A percentile compares a stretch with the other conserved stretches of the same genome.
These are phyloP conservation scores for Colletotrichum siamense DNA, from an alignment of 2,329 filamentous ascomycete species.

Conservation along the genomic window DNA sequence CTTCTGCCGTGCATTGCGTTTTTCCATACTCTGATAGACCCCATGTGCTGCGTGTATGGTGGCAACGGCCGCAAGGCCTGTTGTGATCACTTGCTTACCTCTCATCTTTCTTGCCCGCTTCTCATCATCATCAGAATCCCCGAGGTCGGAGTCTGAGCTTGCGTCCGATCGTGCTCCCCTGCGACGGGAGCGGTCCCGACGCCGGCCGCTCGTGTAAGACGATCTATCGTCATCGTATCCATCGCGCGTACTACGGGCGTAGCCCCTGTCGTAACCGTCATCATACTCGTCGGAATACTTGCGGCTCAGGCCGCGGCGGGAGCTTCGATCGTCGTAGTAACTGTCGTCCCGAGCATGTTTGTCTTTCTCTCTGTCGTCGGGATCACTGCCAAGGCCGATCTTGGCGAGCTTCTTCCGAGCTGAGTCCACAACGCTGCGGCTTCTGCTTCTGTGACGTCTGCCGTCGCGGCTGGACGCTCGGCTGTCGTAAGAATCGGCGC, in stretches of 20 bases:
- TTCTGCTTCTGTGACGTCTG: slow-evolving; percentile 51
- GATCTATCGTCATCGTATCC: slow-evolving; percentile 54
- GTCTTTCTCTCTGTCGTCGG: slow-evolving; percentile 43
- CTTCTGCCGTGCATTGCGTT: slow-evolving; percentile 56
- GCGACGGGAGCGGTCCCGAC: slow-evolving; percentile 36
- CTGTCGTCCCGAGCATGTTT: slow-evolving; percentile 47
- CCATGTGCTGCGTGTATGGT: slow-evolving; percentile 66
- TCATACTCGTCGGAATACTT: slow-evolving; percentile 53
- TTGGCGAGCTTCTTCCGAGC: slow-evolving; percentile 67
- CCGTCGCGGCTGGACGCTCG: slow-evolving; percentile 21
- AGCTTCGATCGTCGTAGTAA: slow-evolving; percentile 42
- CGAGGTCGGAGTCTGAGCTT: slow-evolving; percentile 59
- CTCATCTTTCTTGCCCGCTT: slow-evolving; percentile 61
- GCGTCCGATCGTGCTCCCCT: slow-evolving; percentile 51
- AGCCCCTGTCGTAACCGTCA: slow-evolving; percentile 45
- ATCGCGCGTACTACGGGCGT: slow-evolving; percentile 40
- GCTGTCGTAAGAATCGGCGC: slow-evolving; percentile 52
- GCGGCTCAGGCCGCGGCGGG: slow-evolving; percentile 40
- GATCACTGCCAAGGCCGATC: slow-evolving; percentile 61
- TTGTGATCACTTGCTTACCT: slow-evolving; percentile 67
- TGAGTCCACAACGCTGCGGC: slow-evolving; percentile 69
- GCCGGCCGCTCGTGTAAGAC: slow-evolving; percentile 41
- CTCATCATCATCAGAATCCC: slow-evolving; percentile 63
- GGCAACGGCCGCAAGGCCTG: slow-evolving; percentile 61
- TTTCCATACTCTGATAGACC: slow-evolving; percentile 65